phyloP scores from a whole-genome alignment of 192 early-diverging fungal species.

The Coemansia sp. region DNA sequence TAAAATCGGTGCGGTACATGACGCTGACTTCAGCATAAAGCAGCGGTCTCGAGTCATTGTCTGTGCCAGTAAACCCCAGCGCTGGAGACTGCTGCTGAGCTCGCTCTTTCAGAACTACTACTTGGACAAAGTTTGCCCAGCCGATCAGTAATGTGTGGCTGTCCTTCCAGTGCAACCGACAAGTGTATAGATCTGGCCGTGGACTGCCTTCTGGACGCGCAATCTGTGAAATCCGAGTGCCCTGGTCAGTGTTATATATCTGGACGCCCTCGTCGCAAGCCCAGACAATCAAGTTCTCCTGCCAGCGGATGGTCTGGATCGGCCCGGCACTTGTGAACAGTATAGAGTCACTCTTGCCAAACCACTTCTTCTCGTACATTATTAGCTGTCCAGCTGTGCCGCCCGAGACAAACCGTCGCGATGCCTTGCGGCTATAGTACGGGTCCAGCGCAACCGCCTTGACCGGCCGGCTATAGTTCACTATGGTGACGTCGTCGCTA shows the following conservation, averaged over 20 bases:
- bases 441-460: conserved; percentile 90
- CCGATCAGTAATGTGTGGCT: conserved; percentile 79
- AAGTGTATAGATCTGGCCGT: conserved; percentile 78
- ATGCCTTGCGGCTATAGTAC: conserved; percentile 70
- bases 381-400: conserved; percentile 86
- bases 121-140: conserved; percentile 92
- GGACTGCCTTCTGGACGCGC: conserved; percentile 76
- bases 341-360: conserved; percentile 71
- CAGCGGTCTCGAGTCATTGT: conserved; percentile 11
- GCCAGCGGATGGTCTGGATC: conserved; percentile 85
- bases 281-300: conserved; percentile 85
- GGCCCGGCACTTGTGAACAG: conserved; percentile 88
- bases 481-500: conserved; percentile 63
- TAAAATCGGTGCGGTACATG: conserved; percentile 57
- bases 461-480: conserved; percentile 84
- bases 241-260: conserved; percentile 74
- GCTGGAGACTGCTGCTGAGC: conserved; percentile 4
- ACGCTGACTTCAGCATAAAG: conserved; percentile 59
- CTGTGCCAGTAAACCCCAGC: conserved; percentile 1
- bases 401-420: conserved; percentile 83
- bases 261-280: conserved; percentile 88
- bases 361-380: conserved; percentile 83
- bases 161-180: conserved; percentile 84
- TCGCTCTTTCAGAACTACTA: conserved; percentile 69
- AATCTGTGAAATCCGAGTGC: conserved; percentile 80